A percentile compares a stretch with the other conserved stretches of the same genome.
These are phyloP conservation scores for Xylariales sp. DNA, from an alignment of 2,329 filamentous ascomycete species.

Conservation along the genomic window DNA sequence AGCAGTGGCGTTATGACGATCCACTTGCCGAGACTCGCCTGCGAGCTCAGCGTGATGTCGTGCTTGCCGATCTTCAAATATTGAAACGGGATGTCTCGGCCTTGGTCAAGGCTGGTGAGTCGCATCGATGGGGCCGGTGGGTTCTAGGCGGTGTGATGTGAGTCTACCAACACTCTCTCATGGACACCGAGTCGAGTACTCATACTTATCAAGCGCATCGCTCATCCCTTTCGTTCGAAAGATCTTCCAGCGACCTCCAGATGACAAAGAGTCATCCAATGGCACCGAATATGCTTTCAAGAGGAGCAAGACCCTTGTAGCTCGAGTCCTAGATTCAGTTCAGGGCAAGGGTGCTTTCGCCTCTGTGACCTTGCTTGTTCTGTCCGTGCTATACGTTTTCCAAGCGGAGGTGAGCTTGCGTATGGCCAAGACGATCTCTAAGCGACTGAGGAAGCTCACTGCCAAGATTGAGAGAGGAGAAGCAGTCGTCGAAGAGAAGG, in stretches of 20 bases:
- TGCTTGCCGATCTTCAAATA: conserved; percentile 39
- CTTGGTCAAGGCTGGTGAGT: conserved; percentile 40
- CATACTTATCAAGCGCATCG: conserved; percentile 42
- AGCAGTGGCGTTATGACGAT: conserved; percentile 24
- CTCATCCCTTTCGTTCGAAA: conserved; percentile 48
- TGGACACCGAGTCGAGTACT: too few species aligned
- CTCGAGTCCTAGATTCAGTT: conserved; percentile 42
- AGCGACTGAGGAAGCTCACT: conserved; percentile 43
- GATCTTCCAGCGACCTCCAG: conserved; percentile 43
- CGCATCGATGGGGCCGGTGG: conserved; percentile 48
- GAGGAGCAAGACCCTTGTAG: conserved; percentile 44
- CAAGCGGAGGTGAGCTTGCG: conserved; percentile 53
- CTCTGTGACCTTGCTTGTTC: conserved; percentile 48
- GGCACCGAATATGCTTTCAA: conserved; percentile 55
- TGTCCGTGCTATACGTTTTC: conserved; percentile 54
- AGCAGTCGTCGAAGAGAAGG: conserved; percentile 40
- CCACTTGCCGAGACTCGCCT: conserved; percentile 39
- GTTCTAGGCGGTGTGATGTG: conserved; percentile 47
- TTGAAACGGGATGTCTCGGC: conserved; percentile 40
- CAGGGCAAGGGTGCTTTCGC: conserved; percentile 42
- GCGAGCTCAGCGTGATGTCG: conserved; percentile 35
- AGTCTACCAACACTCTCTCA: conserved; percentile 29
- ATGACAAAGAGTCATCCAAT: conserved; percentile 38
- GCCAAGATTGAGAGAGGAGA: conserved; percentile 44
- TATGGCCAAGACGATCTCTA: conserved; percentile 47